Base-by-base conservation (phyloP, 441 rosid genomes). In the Euphorbia schlechtendalii region DNA sequence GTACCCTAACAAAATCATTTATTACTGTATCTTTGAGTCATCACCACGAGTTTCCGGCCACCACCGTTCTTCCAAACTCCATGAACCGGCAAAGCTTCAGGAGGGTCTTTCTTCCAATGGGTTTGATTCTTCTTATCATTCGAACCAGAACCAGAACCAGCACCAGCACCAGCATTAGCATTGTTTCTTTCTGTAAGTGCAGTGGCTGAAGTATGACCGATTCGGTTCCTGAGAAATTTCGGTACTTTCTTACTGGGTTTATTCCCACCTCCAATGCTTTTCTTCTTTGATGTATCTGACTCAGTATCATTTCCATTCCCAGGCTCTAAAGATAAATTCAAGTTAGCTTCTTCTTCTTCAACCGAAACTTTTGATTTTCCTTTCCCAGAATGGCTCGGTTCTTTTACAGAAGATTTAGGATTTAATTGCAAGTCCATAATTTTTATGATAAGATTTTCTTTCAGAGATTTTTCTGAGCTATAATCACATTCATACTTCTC, bases 1-100 rank as follows among this genome's bases (percentile, higher is more conserved):
- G n/a, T 15, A 36, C 7, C 13, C 7, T 12, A 5, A n/a, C 7
- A 24, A 12, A 51, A 36, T 70, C 65, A 70, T 51, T 53, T 71
- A 30, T 57, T 58, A 1, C n/a, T 21, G 67, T 43, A 22, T 58
- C 67, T 65, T 20, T 25, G 54, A 32, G 72, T 48, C 78, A 46
- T 66, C 17, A 61, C 67, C 25, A 72, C 62, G 10, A 80, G 86
- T 67, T 53, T 77, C 10, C 59, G 66, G 28, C 83, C 81, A 15
- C 82, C 77, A 1, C 83, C 81, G 21, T 71, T 78, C 27, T 14
- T 58, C 82, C 86, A 80, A 59, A 74, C 86, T 52, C 86, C 80
- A 15, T 46, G 69, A n/a, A 68, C 66, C 0, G 75, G 74, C 65
- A 63, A 46, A 49, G 49, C 55, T 27, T 34, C 67, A 10, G 69